Evolutionary conservation across 2,329 filamentous ascomycete species (phyloP).

Genomic region (Teratosphaeria nubilosa): DNA sequence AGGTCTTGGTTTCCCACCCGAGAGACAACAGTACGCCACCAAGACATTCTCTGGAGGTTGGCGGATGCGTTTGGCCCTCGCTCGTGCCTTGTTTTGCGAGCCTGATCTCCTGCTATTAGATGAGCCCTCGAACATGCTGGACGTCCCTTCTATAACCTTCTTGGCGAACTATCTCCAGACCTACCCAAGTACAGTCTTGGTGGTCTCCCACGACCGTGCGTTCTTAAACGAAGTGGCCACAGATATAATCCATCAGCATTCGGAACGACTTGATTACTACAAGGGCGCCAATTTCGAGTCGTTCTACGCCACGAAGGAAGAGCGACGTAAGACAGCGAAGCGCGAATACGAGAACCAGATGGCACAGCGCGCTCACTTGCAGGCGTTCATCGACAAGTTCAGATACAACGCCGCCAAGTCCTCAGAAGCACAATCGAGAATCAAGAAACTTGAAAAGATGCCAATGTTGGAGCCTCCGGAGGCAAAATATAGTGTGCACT

Average conservation of each 20-base stretch:
- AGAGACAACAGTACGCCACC: conserved; percentile 83
- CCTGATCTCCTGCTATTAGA: conserved; percentile 91
- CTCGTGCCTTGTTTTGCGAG: conserved; percentile 93
- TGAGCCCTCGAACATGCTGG: conserved; percentile 99
- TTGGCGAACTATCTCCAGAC: conserved; percentile 87
- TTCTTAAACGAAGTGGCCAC: conserved; percentile 99
- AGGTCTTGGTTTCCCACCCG: conserved; percentile 89
- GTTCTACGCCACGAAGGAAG: conserved; percentile 95
- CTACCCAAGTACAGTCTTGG: conserved; percentile 89
- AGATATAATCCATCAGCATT: conserved; percentile 97
- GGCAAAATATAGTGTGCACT: conserved; percentile 89
- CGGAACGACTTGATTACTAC: conserved; percentile 95
- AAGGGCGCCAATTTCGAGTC: conserved; percentile 91
- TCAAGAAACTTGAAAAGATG: conserved; percentile 99
- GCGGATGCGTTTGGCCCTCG: conserved; percentile 94
- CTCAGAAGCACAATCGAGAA: conserved; percentile 92
- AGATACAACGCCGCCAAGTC: conserved; percentile 98
- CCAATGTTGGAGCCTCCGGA: conserved; percentile 83
- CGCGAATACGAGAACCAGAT: conserved; percentile 99
- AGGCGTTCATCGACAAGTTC: conserved; percentile 99
- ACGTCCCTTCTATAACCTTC: conserved; percentile 98
- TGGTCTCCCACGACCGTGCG: conserved; percentile 96
- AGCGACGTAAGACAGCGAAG: conserved; percentile 91
- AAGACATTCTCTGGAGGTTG: conserved; percentile 99
- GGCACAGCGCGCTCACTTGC: conserved; percentile 82